Evolutionary conservation across 257 asterid genomes (phyloP), one percentile per base, ranked within the genome.

Genomic region (Solanum pimpinellifolium): DNA sequence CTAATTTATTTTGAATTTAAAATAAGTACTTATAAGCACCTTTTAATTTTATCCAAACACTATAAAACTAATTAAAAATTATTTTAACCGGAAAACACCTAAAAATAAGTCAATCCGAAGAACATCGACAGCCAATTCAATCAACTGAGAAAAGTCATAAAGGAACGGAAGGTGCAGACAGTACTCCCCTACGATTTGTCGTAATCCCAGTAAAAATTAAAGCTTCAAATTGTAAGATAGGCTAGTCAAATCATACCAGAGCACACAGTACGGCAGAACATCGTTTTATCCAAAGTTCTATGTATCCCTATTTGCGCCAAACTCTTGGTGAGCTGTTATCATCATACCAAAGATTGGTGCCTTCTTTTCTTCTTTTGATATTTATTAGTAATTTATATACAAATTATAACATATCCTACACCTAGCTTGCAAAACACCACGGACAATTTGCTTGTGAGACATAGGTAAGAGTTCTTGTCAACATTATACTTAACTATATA

Each of bases 1-100:
- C 0, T 37, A 6, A 37, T 6, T 5, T 37, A 37, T 37, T 35
- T 37, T 37, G 1, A 6, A 5, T 37, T 37, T 37, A 37, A 37
- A 37, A 37, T 37, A 37, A 37, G 39, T 1, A 0, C 1, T 5
- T 5, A 35, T 35, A 35, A 35, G 1, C 1, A 35, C 0, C 1
- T 35, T 35, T 37, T 37, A 37, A 5, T 5, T 6, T 37, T 37
- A 37, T 37, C 0, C 7, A 37, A 37, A 37, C 7, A 37, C 7
- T 37, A 6, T 7, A 37, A 37, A 37, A 37, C 1, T 37, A 6
- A 0, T 35, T 6, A 6, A 37, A 37, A 37, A 37, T 37, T 37
- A 37, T 37, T 5, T 37, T 1, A 0, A 37, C 2, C 0, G 1
- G 0, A 37, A 37, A 37, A 6, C 7, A 37, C 39, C 39, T 37